phyloP scores from a whole-genome alignment of 192 early-diverging fungal genomes.

The Backusella parvicylindrica region DNA sequence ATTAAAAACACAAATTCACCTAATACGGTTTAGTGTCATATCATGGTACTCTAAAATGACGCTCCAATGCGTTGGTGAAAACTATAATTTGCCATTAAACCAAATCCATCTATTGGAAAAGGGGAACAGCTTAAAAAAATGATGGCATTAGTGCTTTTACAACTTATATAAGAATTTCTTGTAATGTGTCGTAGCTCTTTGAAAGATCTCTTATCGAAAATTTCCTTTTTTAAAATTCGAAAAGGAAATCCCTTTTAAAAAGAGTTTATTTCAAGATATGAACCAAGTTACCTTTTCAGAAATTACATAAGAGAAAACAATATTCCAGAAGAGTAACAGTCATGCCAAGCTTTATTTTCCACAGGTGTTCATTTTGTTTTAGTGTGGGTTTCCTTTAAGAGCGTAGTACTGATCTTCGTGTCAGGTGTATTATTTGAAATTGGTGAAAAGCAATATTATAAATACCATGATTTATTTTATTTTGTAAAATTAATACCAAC shows the following conservation, averaged over 20 bases:
- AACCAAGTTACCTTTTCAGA: neutral
- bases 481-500: too few relatives aligned
- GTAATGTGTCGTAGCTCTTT: too few relatives aligned
- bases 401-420: too few relatives aligned
- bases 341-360: too few relatives aligned
- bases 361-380: too few relatives aligned
- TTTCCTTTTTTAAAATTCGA: neutral
- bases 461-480: too few relatives aligned
- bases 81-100: neutral
- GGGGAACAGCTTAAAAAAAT: too few relatives aligned
- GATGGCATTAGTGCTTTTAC: neutral
- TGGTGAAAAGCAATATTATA: too few relatives aligned
- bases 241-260: neutral
- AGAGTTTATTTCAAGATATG: too few relatives aligned
- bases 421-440: too few relatives aligned
- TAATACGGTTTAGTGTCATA: neutral
- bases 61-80: neutral
- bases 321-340: too few relatives aligned
- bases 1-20: neutral
- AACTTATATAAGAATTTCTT: neutral
- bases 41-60: neutral
- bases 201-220: neutral
- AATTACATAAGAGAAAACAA: neutral
- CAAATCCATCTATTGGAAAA: neutral
- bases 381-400: too few relatives aligned